phyloP scores from a whole-genome alignment of 78 protist genomes.

The Chrysochromulina parva region DNA sequence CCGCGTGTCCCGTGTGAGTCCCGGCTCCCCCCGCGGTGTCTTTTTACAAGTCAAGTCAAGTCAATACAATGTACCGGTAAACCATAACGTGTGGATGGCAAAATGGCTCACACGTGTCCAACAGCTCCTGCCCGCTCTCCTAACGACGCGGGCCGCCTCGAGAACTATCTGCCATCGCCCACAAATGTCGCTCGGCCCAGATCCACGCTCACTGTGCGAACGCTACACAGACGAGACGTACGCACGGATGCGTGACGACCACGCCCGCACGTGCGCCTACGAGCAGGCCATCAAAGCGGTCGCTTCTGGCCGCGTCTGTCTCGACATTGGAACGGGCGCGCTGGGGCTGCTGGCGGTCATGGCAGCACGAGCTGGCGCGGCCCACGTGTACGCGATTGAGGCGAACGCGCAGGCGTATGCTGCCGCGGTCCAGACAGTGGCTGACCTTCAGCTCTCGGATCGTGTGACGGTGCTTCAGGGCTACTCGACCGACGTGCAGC shows the following conservation, averaged over 20 bases:
- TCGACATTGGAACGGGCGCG: constrained; percentile 35
- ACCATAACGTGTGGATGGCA: no score
- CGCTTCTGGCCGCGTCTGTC: background rate
- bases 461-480: background rate
- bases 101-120: no score
- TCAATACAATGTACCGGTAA: no score
- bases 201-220: background rate
- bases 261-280: constrained; percentile 10
- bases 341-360: constrained; percentile 32
- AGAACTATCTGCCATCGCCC: no score
- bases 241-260: constrained; percentile 20
- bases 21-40: no score
- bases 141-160: no score
- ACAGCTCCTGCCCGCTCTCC: no score
- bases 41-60: no score
- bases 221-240: background rate
- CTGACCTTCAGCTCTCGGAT: background rate
- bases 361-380: constrained; percentile 31
- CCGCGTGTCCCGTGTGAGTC: no score
- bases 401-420: constrained; percentile 1
- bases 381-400: constrained; percentile 28
- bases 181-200: no score
- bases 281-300: background rate
- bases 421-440: background rate
- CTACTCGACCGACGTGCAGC: background rate